Evolutionary conservation across 2,329 filamentous ascomycete species (phyloP).

Genomic region (Colletotrichum trifolii): DNA sequence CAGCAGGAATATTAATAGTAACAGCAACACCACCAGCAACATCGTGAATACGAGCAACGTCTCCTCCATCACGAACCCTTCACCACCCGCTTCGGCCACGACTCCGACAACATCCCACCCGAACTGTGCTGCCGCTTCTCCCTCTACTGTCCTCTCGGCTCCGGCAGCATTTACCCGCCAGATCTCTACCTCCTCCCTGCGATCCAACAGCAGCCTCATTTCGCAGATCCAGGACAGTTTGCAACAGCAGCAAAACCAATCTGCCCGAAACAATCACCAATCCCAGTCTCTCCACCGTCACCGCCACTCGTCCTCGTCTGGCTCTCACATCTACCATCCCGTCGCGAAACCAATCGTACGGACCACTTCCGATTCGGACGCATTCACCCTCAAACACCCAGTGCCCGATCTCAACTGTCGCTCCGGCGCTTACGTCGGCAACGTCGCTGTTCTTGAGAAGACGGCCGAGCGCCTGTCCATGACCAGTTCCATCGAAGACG

Average conservation of each 20-base stretch:
- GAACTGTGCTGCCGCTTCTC: not conserved
- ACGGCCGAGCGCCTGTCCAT: conserved; percentile 79
- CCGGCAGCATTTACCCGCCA: conserved; percentile 29
- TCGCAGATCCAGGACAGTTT: conserved; percentile 38
- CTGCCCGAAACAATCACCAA: conserved; percentile 18
- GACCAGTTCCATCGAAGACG: conserved; percentile 81
- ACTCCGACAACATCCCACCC: no score
- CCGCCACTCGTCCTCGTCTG: conserved; percentile 33
- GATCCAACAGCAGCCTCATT: conserved; percentile 37
- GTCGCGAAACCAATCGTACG: conserved; percentile 58
- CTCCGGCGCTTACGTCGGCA: conserved; percentile 71
- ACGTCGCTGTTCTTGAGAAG: conserved; percentile 79
- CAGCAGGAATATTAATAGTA: not conserved
- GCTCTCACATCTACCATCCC: conserved; percentile 11
- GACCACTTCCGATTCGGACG: conserved; percentile 56
- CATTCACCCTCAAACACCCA: conserved; percentile 64
- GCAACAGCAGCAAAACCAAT: conserved; percentile 31
- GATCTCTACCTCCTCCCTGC: conserved; percentile 23
- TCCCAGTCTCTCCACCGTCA: conserved; percentile 6
- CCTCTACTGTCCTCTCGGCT: conserved; percentile 26
- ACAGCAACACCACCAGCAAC: conserved; percentile 12
- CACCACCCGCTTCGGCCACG: conserved; percentile 12
- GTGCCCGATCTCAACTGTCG: conserved; percentile 71
- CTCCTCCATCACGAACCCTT: conserved; percentile 26
- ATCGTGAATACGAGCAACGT: conserved; percentile 27